These are phyloP conservation scores for Umbelopsis ramanniana DNA, from an alignment of 192 early-diverging fungal genomes.

Conservation along the genomic window DNA sequence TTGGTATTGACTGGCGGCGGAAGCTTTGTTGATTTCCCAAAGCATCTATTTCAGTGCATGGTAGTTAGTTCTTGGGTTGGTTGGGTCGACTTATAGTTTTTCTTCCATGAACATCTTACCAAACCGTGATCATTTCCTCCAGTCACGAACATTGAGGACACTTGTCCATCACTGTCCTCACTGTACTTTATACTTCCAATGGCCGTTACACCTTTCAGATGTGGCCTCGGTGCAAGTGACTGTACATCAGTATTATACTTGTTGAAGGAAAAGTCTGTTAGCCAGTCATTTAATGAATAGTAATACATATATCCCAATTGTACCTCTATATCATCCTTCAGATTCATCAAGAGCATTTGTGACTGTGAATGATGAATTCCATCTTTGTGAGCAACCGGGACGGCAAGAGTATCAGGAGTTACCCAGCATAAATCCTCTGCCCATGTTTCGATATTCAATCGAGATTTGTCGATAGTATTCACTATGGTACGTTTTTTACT, in stretches of 20 bases:
- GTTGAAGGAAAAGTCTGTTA: too few species aligned
- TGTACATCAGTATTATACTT: background rate
- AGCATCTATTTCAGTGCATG: background rate
- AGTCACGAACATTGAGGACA: background rate
- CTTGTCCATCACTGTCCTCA: background rate
- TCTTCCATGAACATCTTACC: background rate
- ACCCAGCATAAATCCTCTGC: constrained; percentile 9
- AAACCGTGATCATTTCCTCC: constrained; percentile 8
- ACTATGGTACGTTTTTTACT: background rate
- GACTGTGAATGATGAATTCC: too few species aligned
- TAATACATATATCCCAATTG: background rate
- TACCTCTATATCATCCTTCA: background rate
- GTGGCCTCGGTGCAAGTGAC: background rate
- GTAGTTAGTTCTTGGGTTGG: background rate
- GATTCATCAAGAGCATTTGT: background rate
- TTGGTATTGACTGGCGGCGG: background rate
- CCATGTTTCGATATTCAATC: background rate
- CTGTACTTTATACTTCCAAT: background rate
- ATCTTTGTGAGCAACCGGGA: background rate
- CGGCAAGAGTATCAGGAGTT: background rate
- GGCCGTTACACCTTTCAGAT: background rate
- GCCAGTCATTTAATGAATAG: background rate
- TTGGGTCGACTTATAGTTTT: background rate
- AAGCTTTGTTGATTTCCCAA: background rate
- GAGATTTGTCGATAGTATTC: background rate